Evolutionary conservation across 2,329 filamentous ascomycete species (phyloP).

Genomic region (Thielaviopsis ethacetica): DNA sequence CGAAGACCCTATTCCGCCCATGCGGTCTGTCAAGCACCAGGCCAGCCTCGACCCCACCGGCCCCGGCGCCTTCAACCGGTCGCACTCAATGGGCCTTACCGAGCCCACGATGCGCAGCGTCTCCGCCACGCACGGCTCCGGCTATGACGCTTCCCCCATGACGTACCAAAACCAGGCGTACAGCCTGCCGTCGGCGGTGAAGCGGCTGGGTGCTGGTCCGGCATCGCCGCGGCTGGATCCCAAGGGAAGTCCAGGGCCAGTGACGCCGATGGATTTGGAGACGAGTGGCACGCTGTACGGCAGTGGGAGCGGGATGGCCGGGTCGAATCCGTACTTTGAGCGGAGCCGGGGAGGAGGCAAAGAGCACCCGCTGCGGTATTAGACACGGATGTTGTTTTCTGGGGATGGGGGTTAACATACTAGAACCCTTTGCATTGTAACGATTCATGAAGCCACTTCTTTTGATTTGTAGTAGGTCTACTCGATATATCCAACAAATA

Average conservation of each 20-base stretch:
- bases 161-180: not conserved
- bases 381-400: too few species aligned
- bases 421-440: not conserved
- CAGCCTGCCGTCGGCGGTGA: not conserved
- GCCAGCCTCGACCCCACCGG: not conserved
- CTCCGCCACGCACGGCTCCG: not conserved
- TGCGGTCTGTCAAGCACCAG: not conserved
- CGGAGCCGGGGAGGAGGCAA: slow-evolving; percentile 9
- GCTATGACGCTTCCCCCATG: not conserved
- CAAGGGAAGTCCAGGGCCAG: slow-evolving; percentile 40
- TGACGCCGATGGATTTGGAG: slow-evolving; percentile 43
- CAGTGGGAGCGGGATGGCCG: slow-evolving; percentile 16
- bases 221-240: slow-evolving; percentile 33
- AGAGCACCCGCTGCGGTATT: not conserved
- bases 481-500: not conserved
- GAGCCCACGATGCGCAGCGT: not conserved
- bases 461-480: too few species aligned
- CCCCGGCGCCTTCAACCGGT: too few species aligned
- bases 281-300: slow-evolving; percentile 15
- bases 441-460: not conserved
- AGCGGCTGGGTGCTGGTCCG: slow-evolving; percentile 22
- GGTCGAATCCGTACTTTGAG: slow-evolving; percentile 11
- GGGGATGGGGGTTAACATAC: too few species aligned
- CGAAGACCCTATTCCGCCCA: not conserved
- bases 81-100: not conserved